Evolutionary conservation across 2,329 filamentous ascomycete genomes (phyloP).

Genomic region (Phialocephala sp.): DNA sequence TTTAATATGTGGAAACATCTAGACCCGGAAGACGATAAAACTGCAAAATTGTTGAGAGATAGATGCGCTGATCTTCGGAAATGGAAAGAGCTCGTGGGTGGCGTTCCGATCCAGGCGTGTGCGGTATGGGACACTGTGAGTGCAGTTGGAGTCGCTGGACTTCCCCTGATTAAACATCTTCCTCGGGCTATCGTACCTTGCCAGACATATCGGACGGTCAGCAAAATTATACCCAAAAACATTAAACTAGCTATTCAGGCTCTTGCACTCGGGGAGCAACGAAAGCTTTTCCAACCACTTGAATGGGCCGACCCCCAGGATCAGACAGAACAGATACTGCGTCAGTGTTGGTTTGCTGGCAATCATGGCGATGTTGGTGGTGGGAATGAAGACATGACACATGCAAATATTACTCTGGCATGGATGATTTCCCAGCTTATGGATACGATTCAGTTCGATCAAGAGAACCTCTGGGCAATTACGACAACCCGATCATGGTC

Average conservation of each 20-base stretch:
- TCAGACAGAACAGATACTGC: conserved; percentile 30
- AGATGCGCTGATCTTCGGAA: not conserved
- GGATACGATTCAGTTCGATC: conserved; percentile 16
- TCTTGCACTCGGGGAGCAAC: conserved; percentile 52
- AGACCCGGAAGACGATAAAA: not conserved
- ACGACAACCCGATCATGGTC: conserved; percentile 21
- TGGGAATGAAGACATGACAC: conserved; percentile 49
- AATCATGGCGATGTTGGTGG: conserved; percentile 53
- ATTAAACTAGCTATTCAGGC: conserved; percentile 54
- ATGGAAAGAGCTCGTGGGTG: conserved; percentile 2
- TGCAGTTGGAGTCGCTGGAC: not conserved
- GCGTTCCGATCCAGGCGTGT: conserved; percentile 18
- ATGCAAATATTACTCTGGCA: conserved; percentile 50
- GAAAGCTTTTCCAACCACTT: conserved; percentile 44
- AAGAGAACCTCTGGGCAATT: conserved; percentile 19
- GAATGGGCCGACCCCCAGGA: conserved; percentile 39
- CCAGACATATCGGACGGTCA: not conserved
- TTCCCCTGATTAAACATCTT: not conserved
- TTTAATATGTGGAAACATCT: conserved; percentile 19
- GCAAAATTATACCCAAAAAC: conserved; percentile 31
- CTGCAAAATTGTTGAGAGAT: not conserved
- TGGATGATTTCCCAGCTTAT: conserved; percentile 49
- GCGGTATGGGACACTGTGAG: conserved; percentile 27
- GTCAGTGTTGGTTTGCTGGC: conserved; percentile 51
- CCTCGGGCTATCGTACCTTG: not conserved